Evolutionary conservation across 305 asterid genomes (phyloP), one percentile per base, ranked within the genome.

Genomic region (Fraxinus sp.): DNA sequence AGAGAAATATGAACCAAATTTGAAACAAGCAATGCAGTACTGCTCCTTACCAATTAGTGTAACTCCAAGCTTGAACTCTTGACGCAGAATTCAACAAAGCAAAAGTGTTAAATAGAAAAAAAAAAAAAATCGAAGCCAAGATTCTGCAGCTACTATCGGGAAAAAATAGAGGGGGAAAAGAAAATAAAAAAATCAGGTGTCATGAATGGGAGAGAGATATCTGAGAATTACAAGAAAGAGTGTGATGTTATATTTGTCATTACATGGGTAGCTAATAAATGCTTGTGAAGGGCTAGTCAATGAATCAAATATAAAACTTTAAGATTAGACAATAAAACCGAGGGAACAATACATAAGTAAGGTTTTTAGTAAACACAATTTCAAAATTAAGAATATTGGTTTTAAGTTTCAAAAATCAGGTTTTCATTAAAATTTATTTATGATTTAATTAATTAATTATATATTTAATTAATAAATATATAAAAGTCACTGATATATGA

Each of bases 321-420:
- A 14, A 80, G 80, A 76, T 30, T 84, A 84, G 70, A 73, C 46
- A 85, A 62, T 64, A 77, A 78, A 81, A 81, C 83, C n/a, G n/a
- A n/a, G n/a, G n/a, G n/a, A n/a, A n/a, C n/a, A n/a, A n/a, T n/a
- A n/a, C n/a, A n/a, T n/a, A n/a, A n/a, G n/a, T n/a, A n/a, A n/a
- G n/a, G n/a, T n/a, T n/a, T n/a, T n/a, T n/a, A n/a, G n/a, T n/a
- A n/a, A n/a, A n/a, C n/a, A n/a, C n/a, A n/a, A n/a, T n/a, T n/a
- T n/a, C n/a, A n/a, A n/a, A n/a, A n/a, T n/a, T n/a, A n/a, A n/a
- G n/a, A n/a, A n/a, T n/a, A n/a, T n/a, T n/a, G n/a, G n/a, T n/a
- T n/a, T n/a, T n/a, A n/a, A n/a, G n/a, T n/a, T n/a, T n/a, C n/a
- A n/a, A n/a, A n/a, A n/a, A n/a, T n/a, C n/a, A n/a, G n/a, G n/a